Percentiles rank a stretch among this genome's conserved stretches.
Evolutionary conservation across 192 early-diverging fungal species (phyloP).

Genomic region (Jimgerdemannia lactiflua): DNA sequence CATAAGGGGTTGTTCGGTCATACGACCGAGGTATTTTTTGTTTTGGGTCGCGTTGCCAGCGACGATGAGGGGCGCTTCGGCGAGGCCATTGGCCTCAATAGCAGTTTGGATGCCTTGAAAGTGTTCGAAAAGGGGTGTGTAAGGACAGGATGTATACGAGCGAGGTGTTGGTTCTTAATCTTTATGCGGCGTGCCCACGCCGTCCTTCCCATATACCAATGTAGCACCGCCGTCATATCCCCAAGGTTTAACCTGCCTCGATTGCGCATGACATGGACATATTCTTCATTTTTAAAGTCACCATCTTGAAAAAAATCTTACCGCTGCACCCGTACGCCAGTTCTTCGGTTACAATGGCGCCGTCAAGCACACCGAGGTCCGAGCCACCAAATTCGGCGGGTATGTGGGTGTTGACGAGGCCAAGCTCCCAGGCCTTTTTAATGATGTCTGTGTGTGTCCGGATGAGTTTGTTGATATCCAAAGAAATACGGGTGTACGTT

Average conservation of each 20-base stretch:
- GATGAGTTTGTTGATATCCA: background rate
- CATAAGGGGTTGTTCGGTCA: conserved; percentile 96
- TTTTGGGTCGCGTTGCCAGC: conserved; percentile 88
- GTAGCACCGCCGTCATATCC: too few species aligned
- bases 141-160: too few species aligned
- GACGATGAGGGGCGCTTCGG: conserved; percentile 86
- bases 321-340: conserved; percentile 86
- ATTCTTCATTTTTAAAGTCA: background rate
- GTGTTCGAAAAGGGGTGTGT: too few species aligned
- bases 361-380: conserved; percentile 86
- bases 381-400: conserved; percentile 83
- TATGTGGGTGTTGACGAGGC: conserved; percentile 90
- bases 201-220: too few species aligned
- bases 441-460: conserved; percentile 54
- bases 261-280: background rate
- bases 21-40: conserved; percentile 96
- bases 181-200: too few species aligned
- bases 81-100: conserved; percentile 94
- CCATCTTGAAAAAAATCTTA: conserved; percentile 1
- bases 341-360: conserved; percentile 87
- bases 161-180: too few species aligned
- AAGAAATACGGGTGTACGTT: background rate
- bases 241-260: too few species aligned
- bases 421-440: conserved; percentile 91
- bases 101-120: conserved; percentile 86